A percentile compares a stretch with the other conserved stretches of the same genome.
phyloP scores from a whole-genome alignment of 768 basidiomycete genomes.

The Kockovaella imperatae region DNA sequence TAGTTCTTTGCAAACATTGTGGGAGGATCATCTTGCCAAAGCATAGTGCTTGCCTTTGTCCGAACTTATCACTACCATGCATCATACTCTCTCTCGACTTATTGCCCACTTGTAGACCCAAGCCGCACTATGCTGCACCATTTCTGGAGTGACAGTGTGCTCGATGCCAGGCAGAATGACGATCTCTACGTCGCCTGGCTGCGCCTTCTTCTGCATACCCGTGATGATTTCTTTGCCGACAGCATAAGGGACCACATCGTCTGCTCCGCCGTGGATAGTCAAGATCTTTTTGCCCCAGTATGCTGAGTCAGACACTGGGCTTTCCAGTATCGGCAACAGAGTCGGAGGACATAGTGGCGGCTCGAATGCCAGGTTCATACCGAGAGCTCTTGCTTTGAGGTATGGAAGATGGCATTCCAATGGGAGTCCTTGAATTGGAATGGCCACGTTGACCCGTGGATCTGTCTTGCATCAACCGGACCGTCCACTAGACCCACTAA shows the following conservation, averaged over 20 bases:
- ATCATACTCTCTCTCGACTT: no score
- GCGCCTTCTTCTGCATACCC: slow-evolving; percentile 45
- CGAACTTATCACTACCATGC: no score
- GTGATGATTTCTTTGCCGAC: slow-evolving; percentile 56
- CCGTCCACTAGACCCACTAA: background rate
- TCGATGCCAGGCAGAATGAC: slow-evolving; percentile 55
- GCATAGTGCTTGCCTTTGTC: no score
- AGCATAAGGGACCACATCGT: slow-evolving; percentile 62
- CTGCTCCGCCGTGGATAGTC: slow-evolving; percentile 60
- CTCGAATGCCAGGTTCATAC: slow-evolving; percentile 47
- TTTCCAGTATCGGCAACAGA: slow-evolving; percentile 48
- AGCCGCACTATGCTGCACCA: slow-evolving; percentile 50
- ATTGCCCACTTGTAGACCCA: slow-evolving; percentile 41
- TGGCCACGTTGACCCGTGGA: slow-evolving; percentile 48
- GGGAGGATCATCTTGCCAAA: background rate
- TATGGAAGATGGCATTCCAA: slow-evolving; percentile 44
- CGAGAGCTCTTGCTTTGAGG: slow-evolving; percentile 46
- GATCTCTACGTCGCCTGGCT: slow-evolving; percentile 55
- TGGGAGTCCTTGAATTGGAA: slow-evolving; percentile 63
- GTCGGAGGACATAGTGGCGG: slow-evolving; percentile 57
- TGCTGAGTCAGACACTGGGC: slow-evolving; percentile 45
- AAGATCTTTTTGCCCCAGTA: slow-evolving; percentile 68
- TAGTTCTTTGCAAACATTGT: background rate
- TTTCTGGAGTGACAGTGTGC: slow-evolving; percentile 57
- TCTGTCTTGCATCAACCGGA: slow-evolving; percentile 40